Percentiles rank a stretch among this genome's conserved stretches.
Conservation (phyloP, 371 early-diverging fungal genomes). For the Mortierella sp. region DNA sequence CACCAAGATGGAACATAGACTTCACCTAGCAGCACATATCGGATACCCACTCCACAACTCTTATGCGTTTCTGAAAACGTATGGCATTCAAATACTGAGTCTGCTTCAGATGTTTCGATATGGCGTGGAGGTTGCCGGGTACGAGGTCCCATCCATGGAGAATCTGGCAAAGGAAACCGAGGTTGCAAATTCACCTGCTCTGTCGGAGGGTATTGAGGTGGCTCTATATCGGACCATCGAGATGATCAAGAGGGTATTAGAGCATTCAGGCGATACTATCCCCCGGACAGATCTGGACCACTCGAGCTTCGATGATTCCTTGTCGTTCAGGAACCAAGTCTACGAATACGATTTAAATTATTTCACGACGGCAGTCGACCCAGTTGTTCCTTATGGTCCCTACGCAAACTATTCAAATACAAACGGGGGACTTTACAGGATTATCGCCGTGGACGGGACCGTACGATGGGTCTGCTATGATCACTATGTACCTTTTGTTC, state of each 20-base stretch:
- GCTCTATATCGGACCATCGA: conserved; percentile 4
- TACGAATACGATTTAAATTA: background rate
- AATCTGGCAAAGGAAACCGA: background rate
- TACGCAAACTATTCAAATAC: background rate
- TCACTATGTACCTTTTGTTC: background rate
- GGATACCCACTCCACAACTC: conserved; percentile 1
- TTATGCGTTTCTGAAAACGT: background rate
- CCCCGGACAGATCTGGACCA: background rate
- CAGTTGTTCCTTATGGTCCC: background rate
- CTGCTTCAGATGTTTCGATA: conserved; percentile 18
- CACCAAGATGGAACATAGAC: conserved; percentile 5
- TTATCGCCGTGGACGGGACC: background rate
- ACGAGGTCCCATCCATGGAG: conserved; percentile 2
- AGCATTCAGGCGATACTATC: background rate
- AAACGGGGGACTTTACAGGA: conserved; percentile 3
- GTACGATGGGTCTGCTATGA: conserved; percentile 2
- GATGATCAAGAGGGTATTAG: background rate
- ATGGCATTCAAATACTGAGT: background rate
- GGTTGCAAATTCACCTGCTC: background rate
- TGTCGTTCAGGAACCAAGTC: background rate
- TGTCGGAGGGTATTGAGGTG: conserved; percentile 9
- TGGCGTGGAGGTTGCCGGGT: background rate
- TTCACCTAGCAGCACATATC: background rate
- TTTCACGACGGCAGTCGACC: background rate
- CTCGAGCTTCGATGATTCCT: background rate